phyloP scores from a whole-genome alignment of 495 filamentous ascomycete species.

The Patellaria atrata region DNA sequence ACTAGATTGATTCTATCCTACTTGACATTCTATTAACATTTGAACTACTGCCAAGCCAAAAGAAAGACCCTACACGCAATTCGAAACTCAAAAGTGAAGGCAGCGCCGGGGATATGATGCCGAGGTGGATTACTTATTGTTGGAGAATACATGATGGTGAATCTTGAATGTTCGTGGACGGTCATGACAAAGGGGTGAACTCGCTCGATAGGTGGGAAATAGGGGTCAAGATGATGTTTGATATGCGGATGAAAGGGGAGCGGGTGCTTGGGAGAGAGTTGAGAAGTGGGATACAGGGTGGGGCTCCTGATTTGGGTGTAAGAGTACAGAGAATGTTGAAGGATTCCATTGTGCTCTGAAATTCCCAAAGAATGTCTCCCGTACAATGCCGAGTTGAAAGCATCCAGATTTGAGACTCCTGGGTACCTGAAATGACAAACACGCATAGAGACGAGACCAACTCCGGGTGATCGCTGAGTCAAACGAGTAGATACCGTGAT shows the following conservation, averaged over 20 bases:
- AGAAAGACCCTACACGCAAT: no score
- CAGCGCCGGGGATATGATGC: constrained; percentile 23
- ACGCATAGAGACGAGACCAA: not conserved
- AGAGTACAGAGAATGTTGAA: constrained; percentile 10
- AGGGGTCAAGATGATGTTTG: constrained; percentile 2
- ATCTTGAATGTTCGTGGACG: constrained; percentile 34
- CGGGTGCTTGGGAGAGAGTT: constrained; percentile 2
- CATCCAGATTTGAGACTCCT: constrained; percentile 1
- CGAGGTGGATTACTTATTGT: constrained; percentile 5
- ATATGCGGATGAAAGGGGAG: constrained; percentile 1
- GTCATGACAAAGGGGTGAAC: constrained; percentile 16
- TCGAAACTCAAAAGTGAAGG: no score
- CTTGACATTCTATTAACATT: no score
- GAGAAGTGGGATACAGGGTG: not conserved
- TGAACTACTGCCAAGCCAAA: no score
- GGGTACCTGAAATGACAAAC: not conserved
- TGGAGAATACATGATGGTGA: constrained; percentile 44
- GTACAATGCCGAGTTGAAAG: no score
- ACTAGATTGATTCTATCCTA: no score
- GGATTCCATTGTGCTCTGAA: no score
- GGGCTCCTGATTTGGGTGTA: not conserved
- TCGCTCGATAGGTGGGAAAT: constrained; percentile 7
- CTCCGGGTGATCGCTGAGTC: not conserved
- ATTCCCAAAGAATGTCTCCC: no score
- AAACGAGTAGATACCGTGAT: no score